Evolutionary conservation across 2,329 filamentous ascomycete genomes (phyloP).

Genomic region (Pyricularia grisea): DNA sequence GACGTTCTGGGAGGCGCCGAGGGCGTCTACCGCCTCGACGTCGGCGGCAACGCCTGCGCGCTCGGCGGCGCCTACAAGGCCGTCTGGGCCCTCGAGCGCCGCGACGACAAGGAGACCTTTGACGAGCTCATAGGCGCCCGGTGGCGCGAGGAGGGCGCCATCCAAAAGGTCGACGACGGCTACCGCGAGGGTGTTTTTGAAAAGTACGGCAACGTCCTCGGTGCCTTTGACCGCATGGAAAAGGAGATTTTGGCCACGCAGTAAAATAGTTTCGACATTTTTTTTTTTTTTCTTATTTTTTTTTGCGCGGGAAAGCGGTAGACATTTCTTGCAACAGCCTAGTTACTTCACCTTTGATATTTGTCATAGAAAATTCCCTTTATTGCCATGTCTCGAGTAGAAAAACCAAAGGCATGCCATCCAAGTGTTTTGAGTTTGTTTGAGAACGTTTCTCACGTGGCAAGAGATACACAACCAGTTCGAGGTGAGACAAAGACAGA

Average conservation of each 20-base stretch:
- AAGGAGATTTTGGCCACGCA: conserved; percentile 44
- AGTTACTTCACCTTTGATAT: not conserved
- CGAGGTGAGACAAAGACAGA: not conserved
- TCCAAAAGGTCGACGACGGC: conserved; percentile 73
- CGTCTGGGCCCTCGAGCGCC: conserved; percentile 79
- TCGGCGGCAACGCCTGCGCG: conserved; percentile 91
- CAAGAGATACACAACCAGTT: not conserved
- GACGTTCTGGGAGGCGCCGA: conserved; percentile 83
- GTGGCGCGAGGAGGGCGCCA: conserved; percentile 79
- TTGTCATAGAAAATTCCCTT: not conserved
- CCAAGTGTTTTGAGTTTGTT: not conserved
- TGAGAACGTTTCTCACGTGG: not conserved
- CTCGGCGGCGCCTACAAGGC: conserved; percentile 93
- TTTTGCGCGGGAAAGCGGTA: not conserved
- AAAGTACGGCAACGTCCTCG: conserved; percentile 66
- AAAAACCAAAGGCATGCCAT: not conserved
- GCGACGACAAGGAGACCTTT: conserved; percentile 58
- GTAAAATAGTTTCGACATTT: conserved; percentile 14
- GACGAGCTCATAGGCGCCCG: conserved; percentile 76
- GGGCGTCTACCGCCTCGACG: conserved; percentile 86
- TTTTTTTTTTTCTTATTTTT: not conserved
- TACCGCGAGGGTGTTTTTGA: conserved; percentile 69
- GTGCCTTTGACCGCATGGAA: conserved; percentile 72
- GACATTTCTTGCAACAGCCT: not conserved
- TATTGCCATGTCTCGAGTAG: not conserved